Conservation (phyloP, 1,284 basidiomycete species). For the Boletus hoseneyae region DNA sequence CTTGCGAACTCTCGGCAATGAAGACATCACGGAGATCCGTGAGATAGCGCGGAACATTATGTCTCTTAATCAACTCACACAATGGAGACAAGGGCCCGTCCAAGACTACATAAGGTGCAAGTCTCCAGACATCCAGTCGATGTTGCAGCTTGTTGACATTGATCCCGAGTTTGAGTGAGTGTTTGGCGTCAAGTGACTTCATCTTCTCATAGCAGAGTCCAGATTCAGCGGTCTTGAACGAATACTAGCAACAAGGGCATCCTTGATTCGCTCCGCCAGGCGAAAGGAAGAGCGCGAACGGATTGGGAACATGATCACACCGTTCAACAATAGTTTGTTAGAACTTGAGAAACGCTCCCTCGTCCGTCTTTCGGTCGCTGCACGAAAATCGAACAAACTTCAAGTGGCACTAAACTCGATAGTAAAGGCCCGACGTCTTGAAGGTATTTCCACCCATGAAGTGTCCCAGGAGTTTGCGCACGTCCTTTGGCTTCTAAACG, state of each 20-base stretch:
- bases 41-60: constrained; percentile 67
- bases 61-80: constrained; percentile 71
- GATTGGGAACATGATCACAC: constrained; percentile 66
- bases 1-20: constrained; percentile 66
- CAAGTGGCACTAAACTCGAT: constrained; percentile 89
- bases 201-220: constrained; percentile 14
- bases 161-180: constrained; percentile 65
- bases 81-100: constrained; percentile 45
- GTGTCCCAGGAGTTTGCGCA: constrained; percentile 83
- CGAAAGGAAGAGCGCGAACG: constrained; percentile 64
- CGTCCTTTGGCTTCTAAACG: constrained; percentile 86
- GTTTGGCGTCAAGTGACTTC: background rate
- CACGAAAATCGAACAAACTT: constrained; percentile 65
- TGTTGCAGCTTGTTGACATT: constrained; percentile 47
- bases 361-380: constrained; percentile 69
- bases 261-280: constrained; percentile 70
- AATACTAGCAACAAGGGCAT: constrained; percentile 79
- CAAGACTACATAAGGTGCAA: constrained; percentile 39
- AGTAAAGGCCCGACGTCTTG: constrained; percentile 68
- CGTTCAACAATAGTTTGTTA: constrained; percentile 50
- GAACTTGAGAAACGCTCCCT: constrained; percentile 71
- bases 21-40: constrained; percentile 74
- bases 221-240: constrained; percentile 79
- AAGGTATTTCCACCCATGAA: constrained; percentile 45
- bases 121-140: constrained; percentile 34